These are phyloP conservation scores for Fusarium sororula DNA, from an alignment of 2,329 filamentous ascomycete species.

Conservation along the genomic window DNA sequence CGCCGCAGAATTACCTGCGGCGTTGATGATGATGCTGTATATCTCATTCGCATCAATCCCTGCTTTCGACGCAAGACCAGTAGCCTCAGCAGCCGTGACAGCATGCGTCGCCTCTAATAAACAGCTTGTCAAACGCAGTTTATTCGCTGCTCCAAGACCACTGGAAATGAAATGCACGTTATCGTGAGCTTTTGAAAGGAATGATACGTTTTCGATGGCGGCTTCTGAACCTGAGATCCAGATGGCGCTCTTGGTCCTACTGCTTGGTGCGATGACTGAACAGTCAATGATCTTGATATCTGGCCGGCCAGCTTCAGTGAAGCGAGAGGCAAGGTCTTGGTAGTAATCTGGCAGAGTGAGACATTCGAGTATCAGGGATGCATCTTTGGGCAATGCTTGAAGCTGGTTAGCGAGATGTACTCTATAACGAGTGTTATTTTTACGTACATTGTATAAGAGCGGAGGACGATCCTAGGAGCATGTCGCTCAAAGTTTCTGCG, in stretches of 20 bases:
- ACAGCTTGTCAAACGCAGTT: neutral
- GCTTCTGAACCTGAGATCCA: neutral
- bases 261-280: accelerated
- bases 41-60: neutral
- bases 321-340: neutral
- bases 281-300: neutral
- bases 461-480: accelerated
- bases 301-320: neutral
- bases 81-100: neutral
- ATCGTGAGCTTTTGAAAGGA: accelerated
- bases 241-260: neutral
- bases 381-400: neutral
- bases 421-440: too few species aligned
- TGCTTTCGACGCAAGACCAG: neutral
- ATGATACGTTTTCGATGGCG: accelerated
- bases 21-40: neutral
- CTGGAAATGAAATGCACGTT: neutral
- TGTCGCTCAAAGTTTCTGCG: accelerated
- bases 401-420: neutral
- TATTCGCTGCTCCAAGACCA: neutral
- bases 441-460: neutral
- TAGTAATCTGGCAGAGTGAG: neutral
- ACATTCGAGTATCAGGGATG: accelerated
- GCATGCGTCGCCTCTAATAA: neutral
- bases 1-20: neutral